Evolutionary conservation across 2,329 filamentous ascomycete genomes (phyloP).

Genomic region (Colletotrichum liriopes): DNA sequence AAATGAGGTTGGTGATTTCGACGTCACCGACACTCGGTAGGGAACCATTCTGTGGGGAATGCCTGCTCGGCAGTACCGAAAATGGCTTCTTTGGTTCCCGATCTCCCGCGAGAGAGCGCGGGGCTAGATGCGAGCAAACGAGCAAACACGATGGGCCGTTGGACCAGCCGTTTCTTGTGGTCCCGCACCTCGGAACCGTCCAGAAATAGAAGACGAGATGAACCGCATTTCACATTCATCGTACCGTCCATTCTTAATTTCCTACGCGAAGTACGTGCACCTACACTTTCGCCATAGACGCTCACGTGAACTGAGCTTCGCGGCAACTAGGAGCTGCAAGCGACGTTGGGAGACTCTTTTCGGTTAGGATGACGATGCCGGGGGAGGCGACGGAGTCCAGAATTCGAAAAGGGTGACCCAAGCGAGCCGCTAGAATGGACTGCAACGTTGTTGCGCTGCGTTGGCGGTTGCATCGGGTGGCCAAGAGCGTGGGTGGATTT

Average conservation of each 20-base stretch:
- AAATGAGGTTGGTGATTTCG: slow-evolving; percentile 29
- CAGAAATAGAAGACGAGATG: slow-evolving; percentile 1
- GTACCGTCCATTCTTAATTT: neutral
- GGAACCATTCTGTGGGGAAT: slow-evolving; percentile 32
- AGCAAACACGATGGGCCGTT: neutral
- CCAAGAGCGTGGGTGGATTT: neutral
- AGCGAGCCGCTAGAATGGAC: neutral
- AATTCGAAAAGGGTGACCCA: neutral
- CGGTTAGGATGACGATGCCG: neutral
- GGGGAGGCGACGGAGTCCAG: neutral
- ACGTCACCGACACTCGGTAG: slow-evolving; percentile 30
- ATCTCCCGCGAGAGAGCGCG: neutral
- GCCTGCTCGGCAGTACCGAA: slow-evolving; percentile 23
- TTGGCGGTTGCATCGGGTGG: slow-evolving; percentile 2
- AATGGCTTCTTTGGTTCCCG: neutral
- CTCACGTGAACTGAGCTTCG: neutral
- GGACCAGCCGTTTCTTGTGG: neutral
- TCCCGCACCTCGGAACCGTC: neutral
- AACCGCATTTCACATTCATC: neutral
- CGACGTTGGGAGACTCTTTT: neutral
- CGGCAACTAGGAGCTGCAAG: neutral
- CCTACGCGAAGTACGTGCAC: neutral
- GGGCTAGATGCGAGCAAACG: neutral
- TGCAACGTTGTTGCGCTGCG: slow-evolving; percentile 10
- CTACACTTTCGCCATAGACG: neutral